Conservation (phyloP, 352 stramenopile genomes). For the Pythium sp. region DNA sequence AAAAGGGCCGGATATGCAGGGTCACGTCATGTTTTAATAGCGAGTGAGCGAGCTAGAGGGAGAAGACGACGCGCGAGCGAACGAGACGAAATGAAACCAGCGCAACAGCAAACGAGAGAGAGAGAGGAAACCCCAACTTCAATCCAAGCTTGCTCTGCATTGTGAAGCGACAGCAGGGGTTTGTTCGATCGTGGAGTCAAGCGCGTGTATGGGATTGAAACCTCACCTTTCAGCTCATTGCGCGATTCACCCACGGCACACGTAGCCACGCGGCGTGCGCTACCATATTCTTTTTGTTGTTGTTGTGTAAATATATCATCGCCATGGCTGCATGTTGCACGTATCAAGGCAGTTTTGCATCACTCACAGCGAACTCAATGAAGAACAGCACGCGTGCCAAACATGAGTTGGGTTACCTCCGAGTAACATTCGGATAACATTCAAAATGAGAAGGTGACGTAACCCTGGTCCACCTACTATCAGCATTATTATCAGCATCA, state of each 20-base stretch:
- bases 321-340: background rate
- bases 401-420: conserved; percentile 1
- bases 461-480: background rate
- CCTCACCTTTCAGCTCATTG: background rate
- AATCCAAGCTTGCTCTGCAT: background rate
- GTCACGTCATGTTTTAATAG: conserved; percentile 29
- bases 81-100: background rate
- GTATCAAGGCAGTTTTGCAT: background rate
- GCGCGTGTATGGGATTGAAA: background rate
- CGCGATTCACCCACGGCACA: background rate
- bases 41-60: background rate
- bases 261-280: background rate
- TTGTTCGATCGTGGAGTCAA: background rate
- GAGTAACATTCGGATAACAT: conserved; percentile 2
- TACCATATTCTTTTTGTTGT: background rate
- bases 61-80: background rate
- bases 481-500: background rate
- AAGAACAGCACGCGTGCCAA: background rate
- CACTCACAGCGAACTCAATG: background rate
- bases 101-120: background rate
- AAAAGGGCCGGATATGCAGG: conserved; percentile 17
- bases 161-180: background rate
- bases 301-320: conserved; percentile 6
- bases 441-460: background rate
- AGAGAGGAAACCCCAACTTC: background rate